These are phyloP conservation scores for Cadophora luteo-olivacea DNA, from an alignment of 2,329 filamentous ascomycete genomes.

Conservation along the genomic window DNA sequence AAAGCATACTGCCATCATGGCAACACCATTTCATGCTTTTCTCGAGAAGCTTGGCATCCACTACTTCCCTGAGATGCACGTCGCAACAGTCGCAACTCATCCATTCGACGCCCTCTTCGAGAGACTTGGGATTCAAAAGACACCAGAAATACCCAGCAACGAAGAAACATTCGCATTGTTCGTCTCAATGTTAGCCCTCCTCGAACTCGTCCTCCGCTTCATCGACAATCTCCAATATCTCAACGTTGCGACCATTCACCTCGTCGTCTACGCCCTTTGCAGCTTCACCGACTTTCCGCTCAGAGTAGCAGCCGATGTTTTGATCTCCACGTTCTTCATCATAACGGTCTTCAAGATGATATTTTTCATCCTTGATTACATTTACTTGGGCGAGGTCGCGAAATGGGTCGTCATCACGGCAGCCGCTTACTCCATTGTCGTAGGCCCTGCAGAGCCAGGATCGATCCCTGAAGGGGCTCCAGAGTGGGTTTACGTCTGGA, in stretches of 20 bases:
- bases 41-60: too few relatives aligned
- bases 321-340: background rate
- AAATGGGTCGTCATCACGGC: background rate
- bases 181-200: background rate
- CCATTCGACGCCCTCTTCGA: background rate
- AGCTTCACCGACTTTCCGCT: background rate
- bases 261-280: background rate
- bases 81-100: background rate
- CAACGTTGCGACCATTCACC: background rate
- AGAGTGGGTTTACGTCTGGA: background rate
- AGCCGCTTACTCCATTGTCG: background rate
- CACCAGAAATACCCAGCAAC: background rate
- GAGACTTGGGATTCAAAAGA: background rate
- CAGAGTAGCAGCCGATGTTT: slow-evolving; percentile 1
- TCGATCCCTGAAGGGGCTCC: background rate
- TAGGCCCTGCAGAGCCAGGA: background rate
- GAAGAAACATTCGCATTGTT: background rate
- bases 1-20: too few relatives aligned
- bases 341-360: background rate
- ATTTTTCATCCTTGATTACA: too few relatives aligned
- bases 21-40: too few relatives aligned
- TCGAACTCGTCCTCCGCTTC: background rate
- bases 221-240: background rate
- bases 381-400: too few relatives aligned
- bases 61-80: too few relatives aligned